Evolutionary conservation across 495 filamentous ascomycete species (phyloP).

Genomic region (Penicillium daleae): DNA sequence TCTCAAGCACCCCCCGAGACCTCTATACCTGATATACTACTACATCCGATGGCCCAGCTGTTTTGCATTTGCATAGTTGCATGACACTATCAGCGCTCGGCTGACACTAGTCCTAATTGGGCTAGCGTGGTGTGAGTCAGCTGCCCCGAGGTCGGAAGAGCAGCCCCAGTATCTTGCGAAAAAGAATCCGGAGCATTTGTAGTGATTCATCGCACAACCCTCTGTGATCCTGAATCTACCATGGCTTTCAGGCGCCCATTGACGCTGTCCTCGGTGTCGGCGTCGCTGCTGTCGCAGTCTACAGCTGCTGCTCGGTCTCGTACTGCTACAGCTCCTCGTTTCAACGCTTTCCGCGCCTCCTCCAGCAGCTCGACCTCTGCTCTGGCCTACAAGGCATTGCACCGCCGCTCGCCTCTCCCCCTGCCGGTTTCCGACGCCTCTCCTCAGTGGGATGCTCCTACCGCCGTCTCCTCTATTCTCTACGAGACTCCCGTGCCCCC

Average conservation of each 20-base stretch:
- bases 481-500: conserved; percentile 95
- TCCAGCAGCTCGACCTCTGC: conserved; percentile 80
- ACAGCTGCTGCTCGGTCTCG: conserved; percentile 38
- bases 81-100: conserved; percentile 1
- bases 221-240: conserved; percentile 21
- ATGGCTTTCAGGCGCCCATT: conserved; percentile 57
- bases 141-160: conserved; percentile 46
- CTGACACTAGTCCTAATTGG: conserved; percentile 2
- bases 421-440: conserved; percentile 76
- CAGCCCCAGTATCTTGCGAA: conserved; percentile 18
- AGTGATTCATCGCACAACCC: conserved; percentile 36
- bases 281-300: conserved; percentile 40
- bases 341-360: conserved; percentile 41
- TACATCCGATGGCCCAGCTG: too few species aligned
- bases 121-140: conserved; percentile 38
- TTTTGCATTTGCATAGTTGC: conserved; percentile 3
- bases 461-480: conserved; percentile 95
- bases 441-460: conserved; percentile 88
- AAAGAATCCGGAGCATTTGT: conserved; percentile 38
- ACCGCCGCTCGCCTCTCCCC: conserved; percentile 79
- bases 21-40: background rate
- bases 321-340: conserved; percentile 40
- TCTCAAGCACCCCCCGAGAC: background rate
- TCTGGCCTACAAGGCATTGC: conserved; percentile 95
- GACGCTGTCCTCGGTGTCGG: conserved; percentile 46